Conservation (phyloP, 768 basidiomycete species). For the Naematelia encephala region DNA sequence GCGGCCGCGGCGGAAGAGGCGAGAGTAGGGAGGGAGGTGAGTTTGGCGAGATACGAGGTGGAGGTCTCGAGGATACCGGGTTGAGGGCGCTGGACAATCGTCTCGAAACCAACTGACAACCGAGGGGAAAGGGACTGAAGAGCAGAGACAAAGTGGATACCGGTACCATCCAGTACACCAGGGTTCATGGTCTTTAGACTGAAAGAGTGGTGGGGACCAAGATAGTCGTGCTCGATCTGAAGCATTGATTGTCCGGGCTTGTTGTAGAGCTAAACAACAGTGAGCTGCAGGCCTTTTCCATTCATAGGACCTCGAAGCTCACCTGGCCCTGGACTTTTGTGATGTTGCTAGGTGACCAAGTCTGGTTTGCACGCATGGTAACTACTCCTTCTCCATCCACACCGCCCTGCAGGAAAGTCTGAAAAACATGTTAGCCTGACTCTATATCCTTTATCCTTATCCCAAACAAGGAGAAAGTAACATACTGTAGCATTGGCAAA, state of each 20-base stretch:
- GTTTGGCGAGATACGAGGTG: constrained; percentile 51
- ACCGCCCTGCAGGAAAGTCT: constrained; percentile 90
- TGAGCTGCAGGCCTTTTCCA: not conserved
- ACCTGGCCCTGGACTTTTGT: constrained; percentile 89
- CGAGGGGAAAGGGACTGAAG: constrained; percentile 90
- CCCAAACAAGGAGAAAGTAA: not conserved
- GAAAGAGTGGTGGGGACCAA: constrained; percentile 78
- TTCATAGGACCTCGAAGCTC: too few relatives aligned
- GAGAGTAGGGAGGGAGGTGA: constrained; percentile 47
- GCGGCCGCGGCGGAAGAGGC: constrained; percentile 35
- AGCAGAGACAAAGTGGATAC: constrained; percentile 86
- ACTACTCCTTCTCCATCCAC: constrained; percentile 89
- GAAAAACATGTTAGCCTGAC: constrained; percentile 8
- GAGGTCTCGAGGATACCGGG: constrained; percentile 61
- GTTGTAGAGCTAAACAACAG: constrained; percentile 64
- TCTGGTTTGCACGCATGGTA: constrained; percentile 81
- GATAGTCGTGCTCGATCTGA: constrained; percentile 89
- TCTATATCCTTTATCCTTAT: not conserved
- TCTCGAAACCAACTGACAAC: constrained; percentile 81
- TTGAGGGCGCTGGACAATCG: constrained; percentile 73
- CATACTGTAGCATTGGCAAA: constrained; percentile 78
- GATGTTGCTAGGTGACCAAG: constrained; percentile 71
- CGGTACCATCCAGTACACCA: constrained; percentile 77
- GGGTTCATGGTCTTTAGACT: constrained; percentile 90
- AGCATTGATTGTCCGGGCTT: constrained; percentile 80